Base-by-base conservation (phyloP, 2,329 filamentous ascomycete species). In the Botryotinia narcissicola region DNA sequence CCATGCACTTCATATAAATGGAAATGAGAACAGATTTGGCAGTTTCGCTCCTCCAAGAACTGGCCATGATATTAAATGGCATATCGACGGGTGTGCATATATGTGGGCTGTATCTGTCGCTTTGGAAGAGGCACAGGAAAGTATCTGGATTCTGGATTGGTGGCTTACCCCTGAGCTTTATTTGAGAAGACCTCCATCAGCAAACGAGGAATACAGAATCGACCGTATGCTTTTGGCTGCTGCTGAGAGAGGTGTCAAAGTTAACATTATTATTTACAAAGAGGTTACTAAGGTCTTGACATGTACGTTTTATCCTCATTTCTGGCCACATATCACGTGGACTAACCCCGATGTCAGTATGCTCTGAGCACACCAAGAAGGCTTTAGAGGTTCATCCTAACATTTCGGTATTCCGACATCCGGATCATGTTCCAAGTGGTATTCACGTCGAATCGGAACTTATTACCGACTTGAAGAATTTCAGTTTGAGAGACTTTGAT, bases 191-290 rank as follows among this genome's bases (percentile, higher is more conserved):
- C 94, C 95, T 3, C 94, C 94, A 14, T 89, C 92, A 32, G 87
- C 89, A 80, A 94, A 97, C 82, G 91, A 97, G 81, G 86, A 92
- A 78, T 97, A 97, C 81, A 90, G 94, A 9, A 84, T 97, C 57
- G 94, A 97, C 82, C 88, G 90, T 68, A 91, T 97, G 90, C 88
- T 97, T 66, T 87, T 92, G 78, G 91, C 91, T 72, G 94, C 94
- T 14, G 94, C 95, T 40, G 88, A 95, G 82, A 89, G 94, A 61
- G 95, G 94, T 60, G 94, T 97, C 63, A 89, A 92, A 78, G 86
- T 97, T 78, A 92, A 95, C 78, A 87, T 97, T 70, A 94, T 97
- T 71, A 93, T 97, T 18, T 97, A 97, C 84, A 97, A 97, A 83
- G 95, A 98, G 83, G 93, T 95, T 12, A 89, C 92, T 5, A 91